Base-by-base conservation (phyloP, 176 grass and related monocot species). In the Ananas comosus region DNA sequence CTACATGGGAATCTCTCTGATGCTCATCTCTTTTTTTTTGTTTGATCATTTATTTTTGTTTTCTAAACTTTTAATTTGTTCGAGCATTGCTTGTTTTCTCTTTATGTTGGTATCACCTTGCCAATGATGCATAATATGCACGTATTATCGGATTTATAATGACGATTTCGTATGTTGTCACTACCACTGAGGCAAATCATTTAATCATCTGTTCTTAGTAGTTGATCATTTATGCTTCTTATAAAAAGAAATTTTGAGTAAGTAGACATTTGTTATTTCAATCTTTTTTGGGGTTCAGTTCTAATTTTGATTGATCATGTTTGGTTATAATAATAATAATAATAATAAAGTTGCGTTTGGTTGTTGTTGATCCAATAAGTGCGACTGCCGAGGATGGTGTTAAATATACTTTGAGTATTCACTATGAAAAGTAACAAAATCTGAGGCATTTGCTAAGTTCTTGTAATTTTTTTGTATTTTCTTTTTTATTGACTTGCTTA, bases 151-250 rank as follows among this genome's bases (percentile, higher is more conserved):
- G 78, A 81, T 51, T 74, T 65, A 59, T 74, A n/a, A 69, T 81
- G 78, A 81, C 70, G 78, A 81, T 74, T 51, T 29, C 17, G 17
- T 59, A 21, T 18, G 66, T 81, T 81, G 78, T 81, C 78, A 81
- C 78, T 81, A 81, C 78, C 78, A 74, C 78, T 81, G 78, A 81
- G 78, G 78, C 78, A 51, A 27, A 29, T 10, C 54, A 2, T 59
- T 21, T 4, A 17, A 59, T 59, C 10, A 59, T 17, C 13, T 18
- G 14, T 59, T 42, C 33, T 42, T 33, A 33, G 29, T 4, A 33
- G 29, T 33, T 33, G 29, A 33, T 33, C 29, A 33, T 18, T n/a
- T 58, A 9, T 58, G 54, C 12, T 58, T 58, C 12, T 16, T 58
- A 19, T 58, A 18, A 58, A 42, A 4, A 42, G 33, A n/a, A 13